A percentile compares a stretch with the other conserved stretches of the same genome.
phyloP scores from a whole-genome alignment of 2,329 filamentous ascomycete species.

The Ophiostoma himal-ulmi region DNA sequence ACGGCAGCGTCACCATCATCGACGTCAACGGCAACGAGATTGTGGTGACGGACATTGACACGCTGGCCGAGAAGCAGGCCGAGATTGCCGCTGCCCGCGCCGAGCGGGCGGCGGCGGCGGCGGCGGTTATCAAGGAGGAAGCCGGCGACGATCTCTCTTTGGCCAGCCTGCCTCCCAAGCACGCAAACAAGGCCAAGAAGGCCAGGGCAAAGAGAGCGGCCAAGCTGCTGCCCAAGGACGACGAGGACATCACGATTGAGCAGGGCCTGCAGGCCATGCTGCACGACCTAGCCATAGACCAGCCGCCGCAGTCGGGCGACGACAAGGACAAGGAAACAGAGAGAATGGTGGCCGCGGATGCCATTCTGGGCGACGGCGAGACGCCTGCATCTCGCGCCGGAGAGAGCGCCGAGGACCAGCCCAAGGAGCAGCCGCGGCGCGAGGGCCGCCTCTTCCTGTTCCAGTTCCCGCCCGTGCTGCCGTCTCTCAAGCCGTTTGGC shows the following conservation, averaged over 20 bases:
- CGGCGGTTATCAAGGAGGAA: constrained; percentile 22
- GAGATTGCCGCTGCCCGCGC: constrained; percentile 20
- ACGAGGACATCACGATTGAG: constrained; percentile 38
- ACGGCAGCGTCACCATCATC: constrained; percentile 38
- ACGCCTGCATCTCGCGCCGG: background rate
- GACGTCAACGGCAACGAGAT: constrained; percentile 38
- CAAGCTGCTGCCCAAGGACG: constrained; percentile 32
- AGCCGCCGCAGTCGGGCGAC: constrained; percentile 12
- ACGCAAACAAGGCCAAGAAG: constrained; percentile 13
- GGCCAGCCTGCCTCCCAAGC: background rate
- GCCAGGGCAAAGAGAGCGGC: constrained; percentile 28
- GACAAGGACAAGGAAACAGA: background rate
- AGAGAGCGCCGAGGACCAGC: background rate
- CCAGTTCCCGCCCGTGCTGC: constrained; percentile 58
- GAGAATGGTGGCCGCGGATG: background rate
- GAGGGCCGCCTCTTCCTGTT: constrained; percentile 59
- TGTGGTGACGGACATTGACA: constrained; percentile 37
- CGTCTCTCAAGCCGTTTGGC: constrained; percentile 41
- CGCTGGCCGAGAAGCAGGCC: constrained; percentile 31
- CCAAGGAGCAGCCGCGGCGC: constrained; percentile 19
- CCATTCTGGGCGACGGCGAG: background rate
- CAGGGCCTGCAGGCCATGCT: constrained; percentile 40
- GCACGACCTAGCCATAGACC: constrained; percentile 38
- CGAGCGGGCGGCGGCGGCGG: background rate
- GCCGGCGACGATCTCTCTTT: constrained; percentile 25